Percentiles rank a stretch among this genome's conserved stretches.
Evolutionary conservation across 2,329 filamentous ascomycete genomes (phyloP).

Genomic region (Aspergillaceae sp.): DNA sequence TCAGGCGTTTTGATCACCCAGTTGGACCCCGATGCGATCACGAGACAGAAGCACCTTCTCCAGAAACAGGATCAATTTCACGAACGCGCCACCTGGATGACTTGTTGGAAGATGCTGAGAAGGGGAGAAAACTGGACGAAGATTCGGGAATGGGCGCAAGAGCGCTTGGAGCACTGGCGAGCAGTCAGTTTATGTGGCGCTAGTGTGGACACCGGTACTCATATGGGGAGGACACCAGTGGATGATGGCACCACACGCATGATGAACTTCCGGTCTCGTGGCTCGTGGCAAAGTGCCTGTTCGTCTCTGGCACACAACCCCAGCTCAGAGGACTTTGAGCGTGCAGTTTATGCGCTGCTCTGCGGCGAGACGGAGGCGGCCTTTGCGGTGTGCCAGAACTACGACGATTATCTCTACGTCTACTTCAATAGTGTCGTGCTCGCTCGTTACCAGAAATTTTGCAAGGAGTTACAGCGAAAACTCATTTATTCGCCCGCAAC

Average conservation of each 20-base stretch:
- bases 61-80: slow-evolving; percentile 80
- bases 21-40: slow-evolving; percentile 83
- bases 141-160: slow-evolving; percentile 77
- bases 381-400: slow-evolving; percentile 64
- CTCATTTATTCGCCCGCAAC: slow-evolving; percentile 47
- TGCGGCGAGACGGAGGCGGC: slow-evolving; percentile 74
- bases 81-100: slow-evolving; percentile 83
- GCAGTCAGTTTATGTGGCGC: slow-evolving; percentile 68
- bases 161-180: slow-evolving; percentile 81
- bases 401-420: slow-evolving; percentile 81
- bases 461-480: slow-evolving; percentile 36
- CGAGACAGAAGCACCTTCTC: slow-evolving; percentile 65
- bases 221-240: slow-evolving; percentile 21
- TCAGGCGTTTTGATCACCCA: slow-evolving; percentile 68
- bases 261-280: slow-evolving; percentile 34
- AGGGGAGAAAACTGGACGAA: slow-evolving; percentile 66
- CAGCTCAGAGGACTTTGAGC: slow-evolving; percentile 67
- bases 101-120: slow-evolving; percentile 87
- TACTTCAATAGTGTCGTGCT: slow-evolving; percentile 81
- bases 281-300: slow-evolving; percentile 31
- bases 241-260: slow-evolving; percentile 33
- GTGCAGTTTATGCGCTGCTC: slow-evolving; percentile 83
- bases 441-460: slow-evolving; percentile 67
- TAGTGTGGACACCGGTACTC: slow-evolving; percentile 21
- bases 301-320: slow-evolving; percentile 49